Conservation (phyloP, 108 stramenopile genomes). For the Poteriospumella lacustris region DNA sequence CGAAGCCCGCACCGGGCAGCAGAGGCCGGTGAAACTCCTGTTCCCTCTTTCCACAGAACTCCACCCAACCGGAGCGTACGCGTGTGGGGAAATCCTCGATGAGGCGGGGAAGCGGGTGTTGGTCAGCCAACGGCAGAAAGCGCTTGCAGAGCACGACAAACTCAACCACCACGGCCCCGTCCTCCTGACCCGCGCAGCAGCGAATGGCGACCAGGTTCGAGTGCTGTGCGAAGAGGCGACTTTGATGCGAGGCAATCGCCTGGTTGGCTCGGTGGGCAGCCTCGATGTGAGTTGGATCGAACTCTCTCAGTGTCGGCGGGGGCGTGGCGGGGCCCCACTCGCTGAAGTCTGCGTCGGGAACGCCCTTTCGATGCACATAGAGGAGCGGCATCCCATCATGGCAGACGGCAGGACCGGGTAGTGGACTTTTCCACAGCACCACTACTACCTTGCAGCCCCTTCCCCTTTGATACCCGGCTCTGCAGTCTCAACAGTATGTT, state of each 20-base stretch:
- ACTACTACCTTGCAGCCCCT: not conserved
- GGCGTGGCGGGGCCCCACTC: not conserved
- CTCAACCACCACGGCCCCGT: not conserved
- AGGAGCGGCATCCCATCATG: not conserved
- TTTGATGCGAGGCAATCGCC: not conserved
- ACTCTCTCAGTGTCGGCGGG: not conserved
- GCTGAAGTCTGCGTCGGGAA: not conserved
- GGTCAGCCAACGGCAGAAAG: not conserved
- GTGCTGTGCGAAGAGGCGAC: not conserved
- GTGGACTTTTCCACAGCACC: not conserved
- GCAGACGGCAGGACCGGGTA: not conserved
- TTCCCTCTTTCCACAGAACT: not conserved
- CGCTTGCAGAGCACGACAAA: constrained; percentile 2
- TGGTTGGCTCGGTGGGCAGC: not conserved
- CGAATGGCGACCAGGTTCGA: not conserved
- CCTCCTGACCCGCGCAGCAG: not conserved
- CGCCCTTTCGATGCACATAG: not conserved
- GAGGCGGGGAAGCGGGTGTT: not conserved
- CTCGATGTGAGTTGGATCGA: not conserved
- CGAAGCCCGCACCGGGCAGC: not conserved
- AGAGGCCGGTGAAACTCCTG: not conserved
- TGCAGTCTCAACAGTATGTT: not conserved
- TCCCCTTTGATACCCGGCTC: not conserved
- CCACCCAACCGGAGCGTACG: not conserved
- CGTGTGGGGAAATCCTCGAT: not conserved